A percentile compares a stretch with the other conserved stretches of the same genome.
phyloP scores from a whole-genome alignment of 1,284 basidiomycete species.

The Macrocystidia cucumis region DNA sequence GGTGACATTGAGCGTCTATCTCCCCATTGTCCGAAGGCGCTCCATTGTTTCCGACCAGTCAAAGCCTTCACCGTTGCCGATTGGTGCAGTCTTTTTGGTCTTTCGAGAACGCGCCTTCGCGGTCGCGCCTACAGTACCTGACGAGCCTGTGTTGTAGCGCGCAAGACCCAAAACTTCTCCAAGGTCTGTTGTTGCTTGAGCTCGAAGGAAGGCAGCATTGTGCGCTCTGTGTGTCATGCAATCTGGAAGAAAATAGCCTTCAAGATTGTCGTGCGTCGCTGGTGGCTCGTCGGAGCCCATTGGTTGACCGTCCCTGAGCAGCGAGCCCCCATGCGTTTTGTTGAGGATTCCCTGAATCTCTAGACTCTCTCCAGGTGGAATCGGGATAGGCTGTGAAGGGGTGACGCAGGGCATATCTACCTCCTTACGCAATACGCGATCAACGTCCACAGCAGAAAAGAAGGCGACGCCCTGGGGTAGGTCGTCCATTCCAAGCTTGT shows the following conservation, averaged over 20 bases:
- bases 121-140: constrained; percentile 26
- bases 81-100: constrained; percentile 12
- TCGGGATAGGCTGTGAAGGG: constrained; percentile 81
- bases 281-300: constrained; percentile 34
- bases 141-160: constrained; percentile 33
- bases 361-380: constrained; percentile 82
- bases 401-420: constrained; percentile 95
- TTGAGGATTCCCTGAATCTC: constrained; percentile 65
- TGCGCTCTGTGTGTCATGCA: constrained; percentile 58
- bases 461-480: constrained; percentile 93
- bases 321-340: constrained; percentile 59
- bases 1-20: no score
- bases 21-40: no score
- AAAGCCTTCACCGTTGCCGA: constrained; percentile 27
- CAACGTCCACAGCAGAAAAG: constrained; percentile 96
- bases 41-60: constrained; percentile 33
- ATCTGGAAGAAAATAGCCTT: constrained; percentile 44
- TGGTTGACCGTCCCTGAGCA: constrained; percentile 46
- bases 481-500: constrained; percentile 91
- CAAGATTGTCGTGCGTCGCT: constrained; percentile 22
- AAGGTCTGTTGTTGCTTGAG: constrained; percentile 65
- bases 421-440: constrained; percentile 90
- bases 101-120: no score
- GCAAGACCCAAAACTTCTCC: constrained; percentile 62
- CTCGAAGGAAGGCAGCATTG: constrained; percentile 57